Conservation (phyloP, 2,329 filamentous ascomycete species). For the Penicillium freii region DNA sequence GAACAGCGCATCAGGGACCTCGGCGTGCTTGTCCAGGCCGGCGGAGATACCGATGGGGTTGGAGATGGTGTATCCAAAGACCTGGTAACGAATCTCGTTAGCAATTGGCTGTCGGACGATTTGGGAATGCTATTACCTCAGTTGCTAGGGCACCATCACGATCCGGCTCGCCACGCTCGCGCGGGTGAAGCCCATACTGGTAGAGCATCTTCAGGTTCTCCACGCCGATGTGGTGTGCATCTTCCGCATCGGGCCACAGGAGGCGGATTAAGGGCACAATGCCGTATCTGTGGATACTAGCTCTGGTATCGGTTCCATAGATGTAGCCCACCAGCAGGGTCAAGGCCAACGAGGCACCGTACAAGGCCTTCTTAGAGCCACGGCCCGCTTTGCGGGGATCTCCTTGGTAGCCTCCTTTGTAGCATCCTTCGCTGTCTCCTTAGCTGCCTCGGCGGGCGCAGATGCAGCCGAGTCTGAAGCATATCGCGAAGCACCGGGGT, state of each 20-base stretch:
- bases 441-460: constrained; percentile 14
- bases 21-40: constrained; percentile 90
- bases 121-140: constrained; percentile 34
- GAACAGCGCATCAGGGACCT: constrained; percentile 81
- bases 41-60: constrained; percentile 96
- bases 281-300: constrained; percentile 66
- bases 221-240: constrained; percentile 83
- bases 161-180: constrained; percentile 69
- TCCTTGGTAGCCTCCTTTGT: constrained; percentile 20
- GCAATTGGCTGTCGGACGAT: background rate
- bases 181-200: constrained; percentile 71
- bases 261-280: constrained; percentile 50
- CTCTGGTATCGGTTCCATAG: constrained; percentile 72
- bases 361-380: constrained; percentile 29
- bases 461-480: constrained; percentile 21
- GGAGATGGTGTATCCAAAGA: constrained; percentile 73
- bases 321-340: constrained; percentile 55
- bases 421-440: constrained; percentile 13
- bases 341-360: constrained; percentile 55
- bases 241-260: constrained; percentile 60
- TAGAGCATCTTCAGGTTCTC: constrained; percentile 69
- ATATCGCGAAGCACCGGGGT: constrained; percentile 20
- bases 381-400: constrained; percentile 31
- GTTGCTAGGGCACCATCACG: constrained; percentile 54
- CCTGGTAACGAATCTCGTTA: constrained; percentile 33